These are phyloP conservation scores for Cryptosporidium viatorum DNA, from an alignment of 169 alveolate species.

Conservation along the genomic window DNA sequence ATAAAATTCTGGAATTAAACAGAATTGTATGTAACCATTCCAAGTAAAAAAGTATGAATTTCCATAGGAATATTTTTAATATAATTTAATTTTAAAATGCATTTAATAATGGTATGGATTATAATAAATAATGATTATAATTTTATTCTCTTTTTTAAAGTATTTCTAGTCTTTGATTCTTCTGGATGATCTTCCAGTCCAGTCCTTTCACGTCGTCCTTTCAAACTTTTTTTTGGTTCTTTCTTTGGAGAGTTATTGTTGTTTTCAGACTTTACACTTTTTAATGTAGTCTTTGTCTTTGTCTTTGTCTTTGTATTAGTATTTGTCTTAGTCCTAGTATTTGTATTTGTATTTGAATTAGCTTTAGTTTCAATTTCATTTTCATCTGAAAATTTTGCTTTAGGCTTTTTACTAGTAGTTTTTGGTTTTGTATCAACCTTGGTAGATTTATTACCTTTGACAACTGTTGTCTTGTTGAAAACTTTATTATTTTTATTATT, in stretches of 20 bases:
- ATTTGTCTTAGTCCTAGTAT: not conserved
- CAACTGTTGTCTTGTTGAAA: not conserved
- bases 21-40: not conserved
- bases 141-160: too few species aligned
- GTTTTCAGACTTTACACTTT: too few species aligned
- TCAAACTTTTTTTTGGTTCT: too few species aligned
- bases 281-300: too few species aligned
- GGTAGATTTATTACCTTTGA: not conserved
- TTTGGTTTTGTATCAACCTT: not conserved
- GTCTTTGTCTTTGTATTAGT: not conserved
- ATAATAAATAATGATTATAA: too few species aligned
- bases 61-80: too few species aligned
- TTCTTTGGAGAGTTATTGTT: too few species aligned
- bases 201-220: too few species aligned
- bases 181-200: too few species aligned
- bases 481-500: not conserved
- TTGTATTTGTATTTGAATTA: not conserved
- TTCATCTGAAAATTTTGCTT: not conserved
- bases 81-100: too few species aligned
- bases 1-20: slow-evolving; percentile 35
- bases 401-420: not conserved
- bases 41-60: not conserved
- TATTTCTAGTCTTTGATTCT: too few species aligned
- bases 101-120: too few species aligned
- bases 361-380: not conserved